Evolutionary conservation across 2,329 filamentous ascomycete species (phyloP).

Genomic region (Pyricularia pennisetigena): DNA sequence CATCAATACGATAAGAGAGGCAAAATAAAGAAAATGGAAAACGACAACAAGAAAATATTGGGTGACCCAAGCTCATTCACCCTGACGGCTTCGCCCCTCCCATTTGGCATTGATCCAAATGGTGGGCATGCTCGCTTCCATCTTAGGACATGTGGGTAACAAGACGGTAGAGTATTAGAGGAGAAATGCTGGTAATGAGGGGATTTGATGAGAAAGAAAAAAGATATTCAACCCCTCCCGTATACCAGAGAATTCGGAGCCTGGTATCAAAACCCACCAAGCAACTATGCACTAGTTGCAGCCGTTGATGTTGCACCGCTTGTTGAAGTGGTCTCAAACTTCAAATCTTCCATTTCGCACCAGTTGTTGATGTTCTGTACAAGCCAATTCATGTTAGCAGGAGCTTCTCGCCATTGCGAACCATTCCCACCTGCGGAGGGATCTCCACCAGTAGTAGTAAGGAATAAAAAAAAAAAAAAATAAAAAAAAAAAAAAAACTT

Average conservation of each 20-base stretch:
- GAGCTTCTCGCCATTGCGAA: not conserved
- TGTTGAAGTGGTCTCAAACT: slow-evolving; percentile 6
- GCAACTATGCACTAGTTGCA: not conserved
- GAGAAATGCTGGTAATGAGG: not conserved
- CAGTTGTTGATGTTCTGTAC: slow-evolving; percentile 54
- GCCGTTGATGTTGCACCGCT: not conserved
- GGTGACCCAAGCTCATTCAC: not conserved
- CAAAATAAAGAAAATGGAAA: slow-evolving; percentile 6
- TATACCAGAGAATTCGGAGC: not conserved
- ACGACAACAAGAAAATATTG: slow-evolving; percentile 8
- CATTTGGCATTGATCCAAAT: not conserved
- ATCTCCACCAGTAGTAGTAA: not conserved
- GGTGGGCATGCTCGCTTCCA: not conserved
- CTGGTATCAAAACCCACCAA: not conserved
- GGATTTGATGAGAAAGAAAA: not conserved
- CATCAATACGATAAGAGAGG: not conserved
- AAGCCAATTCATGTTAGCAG: not conserved
- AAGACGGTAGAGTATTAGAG: not conserved
- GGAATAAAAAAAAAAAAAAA: too few species aligned
- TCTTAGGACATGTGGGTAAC: not conserved
- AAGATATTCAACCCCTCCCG: not conserved
- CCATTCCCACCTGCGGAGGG: not conserved
- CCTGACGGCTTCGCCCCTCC: not conserved
- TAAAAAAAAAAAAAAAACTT: slow-evolving; percentile 37
- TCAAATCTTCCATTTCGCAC: slow-evolving; percentile 43